phyloP scores from a whole-genome alignment of 2,329 filamentous ascomycete genomes.

The Fusarium mundagurra region DNA sequence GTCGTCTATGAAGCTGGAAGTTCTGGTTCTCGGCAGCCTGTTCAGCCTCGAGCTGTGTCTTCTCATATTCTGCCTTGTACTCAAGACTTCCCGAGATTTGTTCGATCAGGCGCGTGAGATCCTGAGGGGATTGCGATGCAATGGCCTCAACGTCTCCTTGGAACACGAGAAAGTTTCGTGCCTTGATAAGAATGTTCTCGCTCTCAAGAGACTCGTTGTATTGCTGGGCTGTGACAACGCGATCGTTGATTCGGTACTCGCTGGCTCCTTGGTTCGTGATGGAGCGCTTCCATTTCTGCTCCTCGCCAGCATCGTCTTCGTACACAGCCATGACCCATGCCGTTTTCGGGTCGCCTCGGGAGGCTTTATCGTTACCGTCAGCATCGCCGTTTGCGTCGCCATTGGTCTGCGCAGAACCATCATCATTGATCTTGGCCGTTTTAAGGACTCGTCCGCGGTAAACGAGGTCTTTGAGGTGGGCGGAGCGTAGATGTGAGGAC shows the following conservation, averaged over 20 bases:
- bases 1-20: slow-evolving; percentile 86
- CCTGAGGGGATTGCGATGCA: slow-evolving; percentile 92
- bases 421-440: slow-evolving; percentile 90
- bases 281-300: slow-evolving; percentile 94
- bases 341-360: slow-evolving; percentile 86
- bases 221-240: slow-evolving; percentile 84
- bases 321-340: slow-evolving; percentile 99
- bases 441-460: slow-evolving; percentile 95
- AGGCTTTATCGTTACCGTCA: slow-evolving; percentile 70
- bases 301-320: slow-evolving; percentile 94
- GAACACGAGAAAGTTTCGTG: slow-evolving; percentile 96
- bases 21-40: slow-evolving; percentile 89
- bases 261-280: slow-evolving; percentile 90
- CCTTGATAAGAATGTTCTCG: slow-evolving; percentile 98
- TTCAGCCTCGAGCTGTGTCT: slow-evolving; percentile 85
- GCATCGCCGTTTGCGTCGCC: slow-evolving; percentile 70
- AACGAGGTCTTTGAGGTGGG: slow-evolving; percentile 92
- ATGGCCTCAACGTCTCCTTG: slow-evolving; percentile 98
- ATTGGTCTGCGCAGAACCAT: slow-evolving; percentile 77
- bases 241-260: slow-evolving; percentile 97
- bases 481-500: slow-evolving; percentile 95
- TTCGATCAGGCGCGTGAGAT: slow-evolving; percentile 92
- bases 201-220: slow-evolving; percentile 93
- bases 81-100: slow-evolving; percentile 97
- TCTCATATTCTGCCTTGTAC: slow-evolving; percentile 93